Evolutionary conservation across 1,284 basidiomycete genomes (phyloP), one percentile per base, ranked within the genome.

Genomic region (Uromyces viciae-fabae): DNA sequence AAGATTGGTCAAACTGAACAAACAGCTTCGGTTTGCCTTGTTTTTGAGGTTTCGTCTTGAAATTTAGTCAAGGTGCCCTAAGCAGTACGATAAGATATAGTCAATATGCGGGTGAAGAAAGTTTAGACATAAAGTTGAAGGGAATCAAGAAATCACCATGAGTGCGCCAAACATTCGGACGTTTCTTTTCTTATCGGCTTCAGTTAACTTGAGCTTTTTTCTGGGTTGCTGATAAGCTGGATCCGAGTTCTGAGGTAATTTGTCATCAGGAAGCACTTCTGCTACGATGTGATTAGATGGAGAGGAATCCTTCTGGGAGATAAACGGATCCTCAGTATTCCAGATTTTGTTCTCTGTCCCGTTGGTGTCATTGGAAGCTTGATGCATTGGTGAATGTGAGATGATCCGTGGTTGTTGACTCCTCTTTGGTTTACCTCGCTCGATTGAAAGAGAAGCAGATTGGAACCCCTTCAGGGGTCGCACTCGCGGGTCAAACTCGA

Each of bases 51-150:
- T 46, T 80, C 78, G 25, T 80, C 69, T 25, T 80, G 68, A 40
- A 80, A 80, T 54, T 80, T 80, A 31, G 69, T 80, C 19, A 80
- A 25, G n/a, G 78, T 80, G 3, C 78, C 78, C 78, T 80, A 46
- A 49, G n/a, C 28, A 40, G 54, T 31, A 28, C 22, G 46, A 22
- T 15, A 46, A n/a, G 38, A 5, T 64, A 36, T 33, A 28, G 54
- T 25, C 19, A 71, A 31, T 33, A 19, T 33, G 40, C 64, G 8
- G 62, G 52, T 36, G 36, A 36, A 80, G 43, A 43, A 43, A 1
- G 11, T 49, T 36, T 2, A 22, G 54, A 58, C 3, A 49, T 36
- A 71, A 43, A 25, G 15, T 8, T n/a, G 19, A 76, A 40, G n/a
- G 25, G 31, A 42, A 64, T 19, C 31, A 36, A 22, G 0, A 46